Evolutionary conservation across 305 asterid species (phyloP), one percentile per base, ranked within the genome.

Genomic region (Lippia alba): DNA sequence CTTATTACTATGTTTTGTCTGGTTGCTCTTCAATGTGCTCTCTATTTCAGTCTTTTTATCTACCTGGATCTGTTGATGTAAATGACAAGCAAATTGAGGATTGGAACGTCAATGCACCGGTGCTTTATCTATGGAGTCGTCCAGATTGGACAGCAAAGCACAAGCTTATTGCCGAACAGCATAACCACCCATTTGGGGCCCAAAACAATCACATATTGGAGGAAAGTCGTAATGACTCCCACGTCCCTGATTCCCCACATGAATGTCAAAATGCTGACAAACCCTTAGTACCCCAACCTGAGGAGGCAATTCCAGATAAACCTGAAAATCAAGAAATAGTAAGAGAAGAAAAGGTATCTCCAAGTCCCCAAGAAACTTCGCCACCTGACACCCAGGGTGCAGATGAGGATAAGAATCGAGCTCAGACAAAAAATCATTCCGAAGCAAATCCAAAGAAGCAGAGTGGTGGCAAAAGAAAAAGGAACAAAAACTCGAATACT

Each of bases 91-190:
- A 86, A 87, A 68, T 87, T 74, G 98, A 90, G 70, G 94, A 90
- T 69, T 94, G 97, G 99, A 94, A 94, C 58, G 72, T 78, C 51
- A 80, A 44, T 36, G 67, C 94, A 6, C 98, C 99, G 0, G 76
- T 83, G 54, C 92, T 94, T 41, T 87, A 80, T 76, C 94, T 94
- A 56, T 94, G 99, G 99, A 92, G 99, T 74, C 80, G 56, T 64
- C 88, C 82, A 40, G 87, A 80, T 72, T 90, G 87, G 89, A 87
- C 97, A 36, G 17, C 71, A 34, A 81, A 64, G 54, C 98, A 94
- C 81, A 84, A 67, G 78, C 82, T 75, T 63, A 89, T 94, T 67
- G 96, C 98, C 64, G 79, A 78, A 54, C 77, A 66, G 79, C 85
- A 76, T 18, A 83, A 85, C 48, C 99, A 90, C 71, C 71, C 72